These are phyloP conservation scores for Perkinsus marinus DNA, from an alignment of 169 alveolate species.

Conservation along the genomic window DNA sequence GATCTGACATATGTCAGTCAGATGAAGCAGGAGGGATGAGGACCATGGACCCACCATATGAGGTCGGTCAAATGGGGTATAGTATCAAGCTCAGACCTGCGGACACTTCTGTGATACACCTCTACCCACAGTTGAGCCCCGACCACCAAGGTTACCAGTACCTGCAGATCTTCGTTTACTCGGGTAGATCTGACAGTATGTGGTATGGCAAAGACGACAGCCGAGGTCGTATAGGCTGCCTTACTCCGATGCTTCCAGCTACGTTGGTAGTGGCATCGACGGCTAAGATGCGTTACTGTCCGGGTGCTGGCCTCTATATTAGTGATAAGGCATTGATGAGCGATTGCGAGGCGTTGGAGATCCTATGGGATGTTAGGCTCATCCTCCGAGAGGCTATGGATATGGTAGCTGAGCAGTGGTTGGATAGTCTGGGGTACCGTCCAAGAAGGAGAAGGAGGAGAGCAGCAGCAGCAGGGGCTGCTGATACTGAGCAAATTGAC, in stretches of 20 bases:
- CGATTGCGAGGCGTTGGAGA: background rate
- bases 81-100: background rate
- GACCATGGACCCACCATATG: background rate
- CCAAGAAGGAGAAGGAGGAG: background rate
- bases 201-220: background rate
- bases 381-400: background rate
- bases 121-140: background rate
- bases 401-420: background rate
- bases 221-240: background rate
- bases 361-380: background rate
- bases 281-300: background rate
- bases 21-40: background rate
- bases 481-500: background rate
- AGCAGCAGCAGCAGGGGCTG: background rate
- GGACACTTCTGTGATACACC: background rate
- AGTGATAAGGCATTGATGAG: background rate
- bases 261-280: background rate
- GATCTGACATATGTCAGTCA: background rate
- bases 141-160: background rate
- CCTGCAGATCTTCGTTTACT: background rate
- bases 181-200: background rate
- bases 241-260: background rate
- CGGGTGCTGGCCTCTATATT: background rate
- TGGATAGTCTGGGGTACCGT: background rate
- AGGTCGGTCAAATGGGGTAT: background rate